Percentiles rank a stretch among this genome's conserved stretches.
phyloP scores from a whole-genome alignment of 305 asterid genomes.

The Fraxinus dipetala region DNA sequence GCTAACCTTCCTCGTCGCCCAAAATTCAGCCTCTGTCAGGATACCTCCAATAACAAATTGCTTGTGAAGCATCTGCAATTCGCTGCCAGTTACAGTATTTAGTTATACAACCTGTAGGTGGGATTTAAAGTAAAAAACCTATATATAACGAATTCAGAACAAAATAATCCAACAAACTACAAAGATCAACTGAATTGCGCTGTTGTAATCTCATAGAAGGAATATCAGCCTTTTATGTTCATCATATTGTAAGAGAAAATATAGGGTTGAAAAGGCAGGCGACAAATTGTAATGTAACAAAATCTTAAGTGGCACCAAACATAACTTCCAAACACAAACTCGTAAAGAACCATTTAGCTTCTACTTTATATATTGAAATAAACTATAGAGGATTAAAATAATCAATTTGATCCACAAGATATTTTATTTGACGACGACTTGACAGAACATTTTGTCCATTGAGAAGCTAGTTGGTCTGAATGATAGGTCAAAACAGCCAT shows the following conservation, averaged over 20 bases:
- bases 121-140: conserved; percentile 21
- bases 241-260: neutral
- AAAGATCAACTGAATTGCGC: neutral
- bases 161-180: neutral
- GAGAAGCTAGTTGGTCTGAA: neutral
- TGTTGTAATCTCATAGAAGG: neutral
- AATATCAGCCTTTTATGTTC: neutral
- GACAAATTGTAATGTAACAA: neutral
- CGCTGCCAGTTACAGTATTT: conserved; percentile 66
- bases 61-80: conserved; percentile 86
- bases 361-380: neutral
- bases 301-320: neutral
- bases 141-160: neutral
- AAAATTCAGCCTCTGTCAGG: conserved; percentile 89
- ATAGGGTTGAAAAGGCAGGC: neutral
- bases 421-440: neutral
- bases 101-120: conserved; percentile 36
- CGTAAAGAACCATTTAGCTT: neutral
- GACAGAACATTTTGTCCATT: neutral
- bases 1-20: conserved; percentile 98
- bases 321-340: neutral
- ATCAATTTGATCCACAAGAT: neutral
- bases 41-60: conserved; percentile 76
- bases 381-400: neutral
- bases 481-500: conserved; percentile 13